A percentile compares a stretch with the other conserved stretches of the same genome.
phyloP scores from a whole-genome alignment of 106 monocot species.

The Xerophyta viscosa region DNA sequence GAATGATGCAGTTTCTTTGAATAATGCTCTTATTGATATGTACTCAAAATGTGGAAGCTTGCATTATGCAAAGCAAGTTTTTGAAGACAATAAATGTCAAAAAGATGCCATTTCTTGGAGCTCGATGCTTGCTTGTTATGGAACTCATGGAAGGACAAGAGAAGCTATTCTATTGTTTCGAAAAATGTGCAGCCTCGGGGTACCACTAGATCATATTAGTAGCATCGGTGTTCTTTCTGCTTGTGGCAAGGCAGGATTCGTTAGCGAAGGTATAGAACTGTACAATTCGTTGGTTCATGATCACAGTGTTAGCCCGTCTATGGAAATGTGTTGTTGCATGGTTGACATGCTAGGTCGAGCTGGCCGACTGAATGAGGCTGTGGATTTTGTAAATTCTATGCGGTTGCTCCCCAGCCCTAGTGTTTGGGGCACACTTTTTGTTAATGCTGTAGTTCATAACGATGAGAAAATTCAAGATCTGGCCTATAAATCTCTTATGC shows the following conservation, averaged over 20 bases:
- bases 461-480: conserved; percentile 49
- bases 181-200: conserved; percentile 34
- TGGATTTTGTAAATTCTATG: conserved; percentile 63
- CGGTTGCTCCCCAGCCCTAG: conserved; percentile 21
- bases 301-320: conserved; percentile 35
- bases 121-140: conserved; percentile 56
- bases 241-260: conserved; percentile 52
- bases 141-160: conserved; percentile 58
- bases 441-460: conserved; percentile 32
- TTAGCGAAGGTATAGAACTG: conserved; percentile 54
- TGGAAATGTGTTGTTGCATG: conserved; percentile 64
- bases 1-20: conserved; percentile 34
- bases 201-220: conserved; percentile 38
- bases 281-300: conserved; percentile 43
- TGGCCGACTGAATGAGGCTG: conserved; percentile 39
- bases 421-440: conserved; percentile 71
- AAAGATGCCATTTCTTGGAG: conserved; percentile 92
- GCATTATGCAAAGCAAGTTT: conserved; percentile 32
- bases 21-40: conserved; percentile 78
- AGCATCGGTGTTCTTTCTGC: conserved; percentile 55
- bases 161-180: conserved; percentile 50
- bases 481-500: conserved; percentile 38
- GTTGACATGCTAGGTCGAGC: conserved; percentile 75
- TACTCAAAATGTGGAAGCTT: conserved; percentile 69
- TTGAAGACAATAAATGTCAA: conserved; percentile 49